Evolutionary conservation across 805 yeast species (phyloP).

Genomic region (Lachancea sp.): DNA sequence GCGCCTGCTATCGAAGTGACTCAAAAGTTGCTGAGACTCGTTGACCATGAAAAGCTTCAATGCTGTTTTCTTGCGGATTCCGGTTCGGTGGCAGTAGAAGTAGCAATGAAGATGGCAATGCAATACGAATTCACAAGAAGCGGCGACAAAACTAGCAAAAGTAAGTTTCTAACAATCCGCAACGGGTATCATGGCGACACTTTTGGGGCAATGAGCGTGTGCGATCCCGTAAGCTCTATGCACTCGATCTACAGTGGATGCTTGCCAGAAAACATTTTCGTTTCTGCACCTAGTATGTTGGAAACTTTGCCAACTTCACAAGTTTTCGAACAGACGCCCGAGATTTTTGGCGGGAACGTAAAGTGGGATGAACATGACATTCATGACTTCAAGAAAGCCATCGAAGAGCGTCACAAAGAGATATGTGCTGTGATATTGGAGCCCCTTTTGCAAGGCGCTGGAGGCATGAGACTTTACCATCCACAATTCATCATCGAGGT

Average conservation of each 20-base stretch:
- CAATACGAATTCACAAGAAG: conserved; percentile 23
- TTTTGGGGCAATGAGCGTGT: conserved; percentile 36
- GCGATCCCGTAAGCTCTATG: conserved; percentile 32
- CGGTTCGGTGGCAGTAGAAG: conserved; percentile 35
- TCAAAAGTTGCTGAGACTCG: conserved; percentile 28
- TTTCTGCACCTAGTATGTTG: conserved; percentile 21
- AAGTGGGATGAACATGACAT: conserved; percentile 25
- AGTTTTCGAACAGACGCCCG: conserved; percentile 4
- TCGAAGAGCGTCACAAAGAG: conserved; percentile 26
- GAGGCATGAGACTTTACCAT: conserved; percentile 34
- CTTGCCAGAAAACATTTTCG: conserved; percentile 28
- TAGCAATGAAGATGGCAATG: conserved; percentile 35
- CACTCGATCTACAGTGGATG: conserved; percentile 30
- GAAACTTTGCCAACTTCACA: conserved; percentile 14
- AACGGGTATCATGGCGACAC: conserved; percentile 38
- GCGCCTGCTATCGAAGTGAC: conserved; percentile 27
- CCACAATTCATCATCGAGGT: conserved; percentile 31
- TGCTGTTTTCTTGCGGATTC: conserved; percentile 24
- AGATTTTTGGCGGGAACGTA: conserved; percentile 9
- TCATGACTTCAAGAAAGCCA: conserved; percentile 23
- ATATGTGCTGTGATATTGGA: conserved; percentile 35
- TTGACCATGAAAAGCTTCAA: conserved; percentile 22
- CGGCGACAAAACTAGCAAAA: conserved; percentile 18
- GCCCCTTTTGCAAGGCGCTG: conserved; percentile 37
- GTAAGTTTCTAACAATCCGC: conserved; percentile 29